Evolutionary conservation across 352 stramenopile genomes (phyloP).

Genomic region (Pythium monospermum): DNA sequence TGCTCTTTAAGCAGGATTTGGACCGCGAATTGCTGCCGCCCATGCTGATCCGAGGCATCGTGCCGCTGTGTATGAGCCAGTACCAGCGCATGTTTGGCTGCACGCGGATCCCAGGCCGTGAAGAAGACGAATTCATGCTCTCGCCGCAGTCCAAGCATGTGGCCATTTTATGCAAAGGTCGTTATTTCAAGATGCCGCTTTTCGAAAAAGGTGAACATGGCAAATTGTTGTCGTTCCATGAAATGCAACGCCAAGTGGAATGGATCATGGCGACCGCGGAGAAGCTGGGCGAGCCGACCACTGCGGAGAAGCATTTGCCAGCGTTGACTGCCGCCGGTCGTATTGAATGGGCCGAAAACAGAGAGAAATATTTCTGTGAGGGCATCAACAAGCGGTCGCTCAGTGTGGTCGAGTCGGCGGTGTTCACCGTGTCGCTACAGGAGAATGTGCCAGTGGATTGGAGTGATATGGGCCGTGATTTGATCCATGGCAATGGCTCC

Average conservation of each 20-base stretch:
- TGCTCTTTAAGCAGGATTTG: no score
- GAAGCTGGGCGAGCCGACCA: slow-evolving; percentile 31
- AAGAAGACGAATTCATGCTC: slow-evolving; percentile 49
- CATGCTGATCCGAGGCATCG: no score
- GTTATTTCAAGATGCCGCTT: slow-evolving; percentile 44
- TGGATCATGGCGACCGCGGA: slow-evolving; percentile 43
- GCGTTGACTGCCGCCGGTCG: slow-evolving; percentile 86
- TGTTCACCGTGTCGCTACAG: slow-evolving; percentile 89
- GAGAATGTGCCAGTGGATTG: slow-evolving; percentile 35
- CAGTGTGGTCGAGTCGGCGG: slow-evolving; percentile 80
- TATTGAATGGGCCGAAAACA: slow-evolving; percentile 83
- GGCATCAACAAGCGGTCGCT: slow-evolving; percentile 55
- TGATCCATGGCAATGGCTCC: slow-evolving; percentile 39
- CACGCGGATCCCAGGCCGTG: slow-evolving; percentile 78
- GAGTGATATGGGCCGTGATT: slow-evolving; percentile 49
- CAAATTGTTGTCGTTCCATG: slow-evolving; percentile 52
- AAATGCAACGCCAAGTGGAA: slow-evolving; percentile 54
- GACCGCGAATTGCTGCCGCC: no score
- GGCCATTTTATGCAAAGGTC: slow-evolving; percentile 46
- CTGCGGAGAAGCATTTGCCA: slow-evolving; percentile 54
- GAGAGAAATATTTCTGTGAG: slow-evolving; percentile 49
- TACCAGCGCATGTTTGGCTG: slow-evolving; percentile 87
- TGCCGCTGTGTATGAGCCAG: slow-evolving; percentile 92
- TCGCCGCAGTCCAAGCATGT: slow-evolving; percentile 35
- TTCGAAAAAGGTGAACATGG: slow-evolving; percentile 39